Evolutionary conservation across 2,329 filamentous ascomycete species (phyloP), one percentile per base, ranked within the genome.

Genomic region (Nigrospora sphaerica): DNA sequence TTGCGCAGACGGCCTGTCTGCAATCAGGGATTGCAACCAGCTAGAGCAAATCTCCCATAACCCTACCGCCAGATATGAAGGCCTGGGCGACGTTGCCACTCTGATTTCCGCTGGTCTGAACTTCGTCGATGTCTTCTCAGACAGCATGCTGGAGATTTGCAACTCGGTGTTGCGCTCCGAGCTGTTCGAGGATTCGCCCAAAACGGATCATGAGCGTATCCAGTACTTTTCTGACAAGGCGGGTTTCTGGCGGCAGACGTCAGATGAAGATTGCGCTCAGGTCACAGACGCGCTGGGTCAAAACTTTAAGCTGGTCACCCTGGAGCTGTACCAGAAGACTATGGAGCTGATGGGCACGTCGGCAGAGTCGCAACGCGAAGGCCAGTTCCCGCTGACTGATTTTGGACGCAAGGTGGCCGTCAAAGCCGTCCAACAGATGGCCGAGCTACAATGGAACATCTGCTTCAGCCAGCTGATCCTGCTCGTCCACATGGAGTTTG

Each of bases 401-500:
- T 90, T 92, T 60, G 92, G 92, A 16, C 79, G 82, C 36, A 87
- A 81, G 54, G 69, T 90, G 2, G 72, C 90, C 13, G 78, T 95
- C 12, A 83, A 83, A 50, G 85, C 88, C 7, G 81, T 87, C 0
- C 86, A 92, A 58, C 90, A 97, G 60, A 85, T 80, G 12, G 77
- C 93, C 7, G 76, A 85, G 43, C 67, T 88, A 32, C 85, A 86
- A 49, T 83, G 83, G 67, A 80, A 80, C 49, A 73, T 93, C 10
- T 81, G 95, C 43, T 81, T 95, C 51, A 89, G 92, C 58, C 79
- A 97, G 48, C 71, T 97, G 3, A 76, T 93, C 3, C 75, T 98
- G 7, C 74, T 95, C 14, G 77, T 93, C 11, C 90, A 96, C 63
- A 85, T 97, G 75, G 86, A 93, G 62, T 84, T 83, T 35, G 88